phyloP scores from a whole-genome alignment of 1,284 basidiomycete genomes.

The Lignosus rhinocerotis region DNA sequence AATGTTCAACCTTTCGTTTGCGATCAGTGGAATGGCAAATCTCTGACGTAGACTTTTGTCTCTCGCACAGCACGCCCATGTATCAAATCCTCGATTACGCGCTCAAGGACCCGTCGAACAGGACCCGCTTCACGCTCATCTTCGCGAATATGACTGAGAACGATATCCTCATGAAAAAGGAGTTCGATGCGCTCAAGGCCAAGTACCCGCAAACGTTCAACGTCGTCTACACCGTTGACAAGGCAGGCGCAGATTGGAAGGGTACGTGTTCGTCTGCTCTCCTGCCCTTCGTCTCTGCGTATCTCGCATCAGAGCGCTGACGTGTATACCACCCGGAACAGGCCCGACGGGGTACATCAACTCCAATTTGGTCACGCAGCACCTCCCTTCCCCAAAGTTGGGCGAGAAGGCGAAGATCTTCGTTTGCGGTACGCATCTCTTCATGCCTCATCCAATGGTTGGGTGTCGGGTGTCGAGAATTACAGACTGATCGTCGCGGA shows the following conservation, averaged over 20 bases:
- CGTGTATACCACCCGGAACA: slow-evolving; percentile 25
- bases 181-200: slow-evolving; percentile 77
- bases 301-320: not conserved
- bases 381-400: slow-evolving; percentile 68
- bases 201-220: slow-evolving; percentile 75
- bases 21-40: not conserved
- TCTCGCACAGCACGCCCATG: slow-evolving; percentile 58
- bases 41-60: not conserved
- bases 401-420: slow-evolving; percentile 88
- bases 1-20: too few species aligned
- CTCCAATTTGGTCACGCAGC: slow-evolving; percentile 68
- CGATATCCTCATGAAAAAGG: slow-evolving; percentile 87
- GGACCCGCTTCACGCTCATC: slow-evolving; percentile 92
- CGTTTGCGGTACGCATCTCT: slow-evolving; percentile 67
- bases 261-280: slow-evolving; percentile 41
- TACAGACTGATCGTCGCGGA: not conserved
- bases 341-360: slow-evolving; percentile 75
- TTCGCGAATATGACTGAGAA: slow-evolving; percentile 90
- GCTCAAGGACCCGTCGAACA: slow-evolving; percentile 74
- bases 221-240: slow-evolving; percentile 87
- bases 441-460: not conserved
- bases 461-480: not conserved
- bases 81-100: slow-evolving; percentile 80
- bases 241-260: slow-evolving; percentile 70
- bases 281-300: not conserved